phyloP scores from a whole-genome alignment of 2,329 filamentous ascomycete species.

The Monilinia laxa region DNA sequence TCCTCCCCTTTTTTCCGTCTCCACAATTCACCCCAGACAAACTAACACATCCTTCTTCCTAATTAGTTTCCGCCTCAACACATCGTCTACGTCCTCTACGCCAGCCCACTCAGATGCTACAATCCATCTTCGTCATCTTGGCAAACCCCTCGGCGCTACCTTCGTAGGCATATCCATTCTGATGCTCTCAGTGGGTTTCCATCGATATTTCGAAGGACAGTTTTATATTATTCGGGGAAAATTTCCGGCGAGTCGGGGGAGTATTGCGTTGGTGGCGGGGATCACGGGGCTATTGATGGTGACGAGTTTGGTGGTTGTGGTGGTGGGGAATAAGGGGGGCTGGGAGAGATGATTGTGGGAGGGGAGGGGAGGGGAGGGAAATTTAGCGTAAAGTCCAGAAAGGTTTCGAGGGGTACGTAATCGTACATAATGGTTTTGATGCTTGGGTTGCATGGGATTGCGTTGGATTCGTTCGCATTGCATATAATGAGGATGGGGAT shows the following conservation, averaged over 20 bases:
- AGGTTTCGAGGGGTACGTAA: too few relatives aligned
- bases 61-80: slow-evolving; percentile 69
- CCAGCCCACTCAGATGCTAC: slow-evolving; percentile 38
- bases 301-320: slow-evolving; percentile 57
- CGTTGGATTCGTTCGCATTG: too few relatives aligned
- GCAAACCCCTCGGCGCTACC: slow-evolving; percentile 72
- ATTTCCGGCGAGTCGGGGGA: slow-evolving; percentile 75
- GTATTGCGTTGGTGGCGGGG: slow-evolving; percentile 66
- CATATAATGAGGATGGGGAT: too few relatives aligned
- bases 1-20: background rate
- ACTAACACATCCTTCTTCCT: background rate
- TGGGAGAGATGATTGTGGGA: background rate
- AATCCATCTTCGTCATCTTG: slow-evolving; percentile 57
- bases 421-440: too few relatives aligned
- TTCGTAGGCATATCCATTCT: slow-evolving; percentile 76
- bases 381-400: too few relatives aligned
- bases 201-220: slow-evolving; percentile 75
- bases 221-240: slow-evolving; percentile 78
- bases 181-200: slow-evolving; percentile 73
- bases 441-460: too few relatives aligned
- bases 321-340: slow-evolving; percentile 44
- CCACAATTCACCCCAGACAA: too few relatives aligned
- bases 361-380: background rate
- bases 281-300: slow-evolving; percentile 65
- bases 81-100: slow-evolving; percentile 53